Evolutionary conservation across 495 filamentous ascomycete genomes (phyloP), one percentile per base, ranked within the genome.

Genomic region (Penicillium soppii): DNA sequence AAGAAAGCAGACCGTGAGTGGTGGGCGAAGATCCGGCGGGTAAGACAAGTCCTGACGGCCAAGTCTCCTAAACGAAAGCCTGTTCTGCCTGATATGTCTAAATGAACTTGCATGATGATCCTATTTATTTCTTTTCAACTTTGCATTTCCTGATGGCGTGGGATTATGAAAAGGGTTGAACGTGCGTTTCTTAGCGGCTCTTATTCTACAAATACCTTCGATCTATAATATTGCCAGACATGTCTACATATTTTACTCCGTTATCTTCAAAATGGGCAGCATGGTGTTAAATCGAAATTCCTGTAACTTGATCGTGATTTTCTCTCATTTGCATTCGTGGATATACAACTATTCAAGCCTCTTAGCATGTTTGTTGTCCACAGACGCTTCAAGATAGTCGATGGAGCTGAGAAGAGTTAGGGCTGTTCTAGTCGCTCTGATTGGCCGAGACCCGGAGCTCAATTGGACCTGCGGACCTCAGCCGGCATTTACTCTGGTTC

Each of bases 21-120:
- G 70, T 79, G 76, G 77, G 66, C 74, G 0, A 79, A 73, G 54
- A 63, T 81, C 29, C 72, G 75, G 36, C 68, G 73, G 17, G 67
- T 81, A 59, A 69, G 71, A 62, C 72, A 77, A 43, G 66, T 71
- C 1, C 61, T 79, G 47, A 72, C 68, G 35, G 61, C 77, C 6
- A 78, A 73, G 38, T 65, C 68, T 1, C 69, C 71, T 2, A 67
- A 58, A 21, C 60, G 54, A 16, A 69, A 66, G 19, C 41, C 65
- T 12, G 47, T 42, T n/a, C 9, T 27, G 4, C 38, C 56, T 27
- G 23, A 43, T 22, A 12, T 47, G 15, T 30, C 44, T 47, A 29
- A 36, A 15, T 47, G 9, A 47, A n/a, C 7, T 4, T 26, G n/a
- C 30, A 35, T 21, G 7, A 8, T 54, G 44, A 57, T 58, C 40